Evolutionary conservation across 1,284 basidiomycete species (phyloP).

Genomic region (Rhodotorula sp.): DNA sequence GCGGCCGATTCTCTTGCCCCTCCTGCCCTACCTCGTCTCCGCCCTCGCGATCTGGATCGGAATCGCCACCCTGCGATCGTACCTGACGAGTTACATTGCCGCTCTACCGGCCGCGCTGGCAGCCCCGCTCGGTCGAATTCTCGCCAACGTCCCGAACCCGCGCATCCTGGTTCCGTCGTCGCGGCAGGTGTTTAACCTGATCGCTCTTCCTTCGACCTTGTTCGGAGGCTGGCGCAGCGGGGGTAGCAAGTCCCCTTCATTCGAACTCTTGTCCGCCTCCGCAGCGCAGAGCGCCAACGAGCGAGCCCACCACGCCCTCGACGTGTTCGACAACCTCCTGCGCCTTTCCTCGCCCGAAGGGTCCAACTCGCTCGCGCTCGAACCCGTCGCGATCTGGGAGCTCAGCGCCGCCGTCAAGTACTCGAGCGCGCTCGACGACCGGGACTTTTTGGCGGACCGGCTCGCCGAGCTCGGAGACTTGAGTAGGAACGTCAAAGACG

Average conservation of each 20-base stretch:
- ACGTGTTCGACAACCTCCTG: conserved; percentile 44
- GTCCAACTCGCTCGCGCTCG: conserved; percentile 24
- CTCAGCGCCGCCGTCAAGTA: conserved; percentile 43
- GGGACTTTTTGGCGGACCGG: conserved; percentile 28
- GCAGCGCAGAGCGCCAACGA: conserved; percentile 9
- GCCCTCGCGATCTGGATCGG: neutral
- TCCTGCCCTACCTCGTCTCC: conserved; percentile 19
- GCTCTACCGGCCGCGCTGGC: conserved; percentile 6
- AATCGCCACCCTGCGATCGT: conserved; percentile 10
- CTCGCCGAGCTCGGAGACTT: conserved; percentile 39
- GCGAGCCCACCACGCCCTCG: conserved; percentile 34
- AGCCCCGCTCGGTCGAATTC: neutral
- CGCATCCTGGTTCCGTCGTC: neutral
- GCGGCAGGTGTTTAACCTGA: neutral
- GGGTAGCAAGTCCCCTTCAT: neutral
- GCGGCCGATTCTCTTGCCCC: conserved; percentile 1
- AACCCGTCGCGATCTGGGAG: conserved; percentile 45
- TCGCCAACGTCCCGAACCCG: conserved; percentile 14
- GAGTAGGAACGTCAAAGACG: conserved; percentile 43
- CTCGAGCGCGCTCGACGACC: conserved; percentile 37
- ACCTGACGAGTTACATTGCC: conserved; percentile 9
- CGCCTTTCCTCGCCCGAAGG: conserved; percentile 24
- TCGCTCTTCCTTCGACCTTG: neutral
- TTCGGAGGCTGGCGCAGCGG: neutral
- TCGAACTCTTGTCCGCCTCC: conserved; percentile 7